A percentile compares a stretch with the other conserved stretches of the same genome.
phyloP scores from a whole-genome alignment of 306 rosid genomes.

The Datisca glomerata region DNA sequence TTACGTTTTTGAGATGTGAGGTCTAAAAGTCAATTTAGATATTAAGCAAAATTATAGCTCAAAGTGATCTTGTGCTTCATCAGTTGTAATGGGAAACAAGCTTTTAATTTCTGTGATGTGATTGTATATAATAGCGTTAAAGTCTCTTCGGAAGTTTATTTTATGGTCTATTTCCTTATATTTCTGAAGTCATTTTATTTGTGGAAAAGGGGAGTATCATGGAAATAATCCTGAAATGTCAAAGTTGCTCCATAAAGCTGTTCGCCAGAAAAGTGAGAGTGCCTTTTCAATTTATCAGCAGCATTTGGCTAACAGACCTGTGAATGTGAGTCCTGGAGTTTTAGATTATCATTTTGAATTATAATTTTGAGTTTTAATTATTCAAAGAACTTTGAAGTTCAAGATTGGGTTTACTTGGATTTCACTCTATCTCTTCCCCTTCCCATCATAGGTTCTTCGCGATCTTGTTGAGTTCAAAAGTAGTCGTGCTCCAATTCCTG shows the following conservation, averaged over 20 bases:
- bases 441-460: constrained; percentile 66
- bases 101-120: no score
- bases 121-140: no score
- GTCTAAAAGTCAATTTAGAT: no score
- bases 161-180: not conserved
- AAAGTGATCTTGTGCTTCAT: no score
- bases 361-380: no score
- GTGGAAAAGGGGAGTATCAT: constrained; percentile 77
- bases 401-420: constrained; percentile 2
- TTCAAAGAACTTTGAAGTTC: no score
- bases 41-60: no score
- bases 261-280: constrained; percentile 93
- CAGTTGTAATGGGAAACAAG: no score
- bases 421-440: not conserved
- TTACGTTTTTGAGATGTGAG: no score
- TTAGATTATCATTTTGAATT: constrained; percentile 2
- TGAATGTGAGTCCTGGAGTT: constrained; percentile 51
- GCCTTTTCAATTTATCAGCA: constrained; percentile 94
- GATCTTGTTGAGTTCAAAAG: constrained; percentile 96
- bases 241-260: constrained; percentile 98
- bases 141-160: not conserved
- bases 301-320: constrained; percentile 96
- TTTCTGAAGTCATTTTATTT: constrained; percentile 9
- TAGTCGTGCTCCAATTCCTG: constrained; percentile 77
- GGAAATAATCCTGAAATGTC: constrained; percentile 99